phyloP scores from a whole-genome alignment of 108 stramenopile genomes.

The Asterionellopsis glacialis region DNA sequence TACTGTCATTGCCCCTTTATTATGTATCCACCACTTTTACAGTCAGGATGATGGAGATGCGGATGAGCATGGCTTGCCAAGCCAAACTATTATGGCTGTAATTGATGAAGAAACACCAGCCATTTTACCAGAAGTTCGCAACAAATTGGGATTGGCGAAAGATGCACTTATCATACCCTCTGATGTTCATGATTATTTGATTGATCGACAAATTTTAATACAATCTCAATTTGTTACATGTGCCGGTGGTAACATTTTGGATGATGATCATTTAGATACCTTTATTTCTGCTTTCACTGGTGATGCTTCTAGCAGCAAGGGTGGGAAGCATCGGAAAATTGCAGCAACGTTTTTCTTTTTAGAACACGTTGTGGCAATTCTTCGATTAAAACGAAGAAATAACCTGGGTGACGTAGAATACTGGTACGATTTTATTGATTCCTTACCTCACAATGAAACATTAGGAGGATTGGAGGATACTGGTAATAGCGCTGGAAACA shows the following conservation, averaged over 20 bases:
- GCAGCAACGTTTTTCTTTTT: conserved; percentile 65
- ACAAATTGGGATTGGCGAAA: conserved; percentile 37
- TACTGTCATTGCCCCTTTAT: conserved; percentile 65
- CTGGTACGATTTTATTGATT: conserved; percentile 34
- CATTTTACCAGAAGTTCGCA: conserved; percentile 35
- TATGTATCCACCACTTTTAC: conserved; percentile 49
- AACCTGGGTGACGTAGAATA: background rate
- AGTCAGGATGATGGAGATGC: conserved; percentile 6
- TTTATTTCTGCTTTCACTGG: conserved; percentile 14
- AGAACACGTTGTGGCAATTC: conserved; percentile 59
- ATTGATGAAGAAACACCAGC: conserved; percentile 48
- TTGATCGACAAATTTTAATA: conserved; percentile 34
- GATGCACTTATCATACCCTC: conserved; percentile 66
- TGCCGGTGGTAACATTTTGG: conserved; percentile 58
- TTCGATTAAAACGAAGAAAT: background rate
- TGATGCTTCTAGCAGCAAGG: background rate
- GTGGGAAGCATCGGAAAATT: conserved; percentile 17
- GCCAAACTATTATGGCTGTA: conserved; percentile 40
- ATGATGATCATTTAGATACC: conserved; percentile 43
- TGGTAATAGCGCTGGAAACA: too few species aligned
- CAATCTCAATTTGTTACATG: conserved; percentile 55
- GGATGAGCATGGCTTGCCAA: conserved; percentile 37
- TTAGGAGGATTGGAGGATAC: background rate
- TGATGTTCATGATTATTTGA: conserved; percentile 65
- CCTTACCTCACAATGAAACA: conserved; percentile 9